Conservation (phyloP, 805 yeast genomes). For the Danielozyma ontarioensis region DNA sequence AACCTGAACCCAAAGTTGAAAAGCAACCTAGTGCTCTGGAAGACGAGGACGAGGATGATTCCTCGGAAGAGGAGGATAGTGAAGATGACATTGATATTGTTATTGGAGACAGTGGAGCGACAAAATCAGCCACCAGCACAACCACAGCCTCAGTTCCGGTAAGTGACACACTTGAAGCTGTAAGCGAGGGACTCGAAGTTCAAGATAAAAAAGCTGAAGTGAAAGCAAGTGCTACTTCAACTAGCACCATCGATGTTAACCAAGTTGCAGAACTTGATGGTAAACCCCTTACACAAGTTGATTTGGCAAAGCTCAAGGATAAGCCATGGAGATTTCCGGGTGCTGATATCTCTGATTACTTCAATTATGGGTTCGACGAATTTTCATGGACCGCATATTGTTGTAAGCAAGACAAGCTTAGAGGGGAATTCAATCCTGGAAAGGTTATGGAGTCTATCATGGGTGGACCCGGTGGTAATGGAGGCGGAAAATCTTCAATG, state of each 20-base stretch:
- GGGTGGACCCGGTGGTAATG: conserved; percentile 31
- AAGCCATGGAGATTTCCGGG: conserved; percentile 99
- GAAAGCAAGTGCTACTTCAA: background rate
- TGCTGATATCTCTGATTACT: conserved; percentile 89
- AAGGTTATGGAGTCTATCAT: conserved; percentile 65
- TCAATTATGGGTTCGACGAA: conserved; percentile 96
- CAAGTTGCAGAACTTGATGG: conserved; percentile 74
- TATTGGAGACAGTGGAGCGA: conserved; percentile 40
- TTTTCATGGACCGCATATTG: conserved; percentile 93
- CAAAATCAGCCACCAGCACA: conserved; percentile 12
- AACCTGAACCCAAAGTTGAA: conserved; percentile 1
- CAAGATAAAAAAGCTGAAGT: too few species aligned
- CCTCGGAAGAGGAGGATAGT: conserved; percentile 43
- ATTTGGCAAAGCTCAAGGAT: conserved; percentile 75
- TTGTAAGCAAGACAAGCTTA: conserved; percentile 73
- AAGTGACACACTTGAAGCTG: conserved; percentile 26
- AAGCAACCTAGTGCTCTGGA: conserved; percentile 14
- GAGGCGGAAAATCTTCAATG: conserved; percentile 7
- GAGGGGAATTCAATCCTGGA: conserved; percentile 78
- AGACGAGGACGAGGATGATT: conserved; percentile 41
- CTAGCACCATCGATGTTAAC: conserved; percentile 58
- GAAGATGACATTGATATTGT: conserved; percentile 81
- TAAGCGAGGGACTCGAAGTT: too few species aligned
- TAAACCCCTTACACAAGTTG: conserved; percentile 73
- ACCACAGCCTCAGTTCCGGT: conserved; percentile 21